phyloP scores from a whole-genome alignment of 192 early-diverging fungal genomes.

The Coemansia sp. region DNA sequence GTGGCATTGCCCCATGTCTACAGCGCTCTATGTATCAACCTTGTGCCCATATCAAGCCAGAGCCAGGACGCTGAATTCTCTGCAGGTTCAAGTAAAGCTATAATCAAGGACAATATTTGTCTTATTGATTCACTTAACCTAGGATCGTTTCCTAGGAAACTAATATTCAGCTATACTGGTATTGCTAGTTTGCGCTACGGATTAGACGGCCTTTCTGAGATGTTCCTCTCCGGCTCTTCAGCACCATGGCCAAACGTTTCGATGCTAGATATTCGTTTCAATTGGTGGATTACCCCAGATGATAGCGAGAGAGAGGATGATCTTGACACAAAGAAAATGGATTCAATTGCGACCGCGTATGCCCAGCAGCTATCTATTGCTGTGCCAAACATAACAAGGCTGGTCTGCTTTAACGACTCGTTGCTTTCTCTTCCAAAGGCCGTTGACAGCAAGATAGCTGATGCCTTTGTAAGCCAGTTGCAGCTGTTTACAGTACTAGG shows the following conservation, averaged over 20 bases:
- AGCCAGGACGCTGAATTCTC: neutral
- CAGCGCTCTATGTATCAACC: neutral
- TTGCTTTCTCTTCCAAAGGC: neutral
- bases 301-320: neutral
- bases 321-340: neutral
- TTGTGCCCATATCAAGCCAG: neutral
- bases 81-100: neutral
- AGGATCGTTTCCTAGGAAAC: neutral
- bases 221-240: neutral
- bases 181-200: neutral
- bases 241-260: neutral
- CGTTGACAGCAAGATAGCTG: neutral
- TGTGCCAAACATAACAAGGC: neutral
- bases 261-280: neutral
- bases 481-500: neutral
- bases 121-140: neutral
- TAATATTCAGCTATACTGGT: neutral
- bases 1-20: neutral
- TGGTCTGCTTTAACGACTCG: conserved; percentile 4
- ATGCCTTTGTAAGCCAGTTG: neutral
- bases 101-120: neutral
- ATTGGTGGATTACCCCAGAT: conserved; percentile 1
- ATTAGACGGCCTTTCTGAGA: neutral
- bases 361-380: neutral
- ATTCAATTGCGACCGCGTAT: neutral